These are phyloP conservation scores for Thalassiosira hispida DNA, from an alignment of 352 stramenopile species.

Conservation along the genomic window DNA sequence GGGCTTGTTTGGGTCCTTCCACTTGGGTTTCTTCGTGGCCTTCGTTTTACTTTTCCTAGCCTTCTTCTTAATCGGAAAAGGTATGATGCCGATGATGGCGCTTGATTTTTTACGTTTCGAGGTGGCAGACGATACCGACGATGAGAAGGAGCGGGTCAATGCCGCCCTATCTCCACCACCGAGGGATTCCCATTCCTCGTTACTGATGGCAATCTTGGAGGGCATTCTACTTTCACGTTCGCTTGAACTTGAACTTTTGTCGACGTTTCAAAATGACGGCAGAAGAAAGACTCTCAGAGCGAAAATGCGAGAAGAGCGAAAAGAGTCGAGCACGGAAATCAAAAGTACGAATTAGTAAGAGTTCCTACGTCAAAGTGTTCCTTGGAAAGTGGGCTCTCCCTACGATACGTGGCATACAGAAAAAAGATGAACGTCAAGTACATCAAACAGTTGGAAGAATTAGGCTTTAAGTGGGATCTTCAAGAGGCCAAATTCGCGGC, in stretches of 20 bases:
- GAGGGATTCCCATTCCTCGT: conserved; percentile 21
- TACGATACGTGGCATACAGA: too few species aligned
- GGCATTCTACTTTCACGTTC: conserved; percentile 5
- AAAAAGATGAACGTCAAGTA: too few species aligned
- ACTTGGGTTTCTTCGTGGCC: conserved; percentile 4
- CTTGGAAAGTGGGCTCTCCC: too few species aligned
- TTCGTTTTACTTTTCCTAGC: conserved; percentile 2
- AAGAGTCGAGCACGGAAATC: too few species aligned
- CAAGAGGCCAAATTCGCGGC: too few species aligned
- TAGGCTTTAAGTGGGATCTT: too few species aligned
- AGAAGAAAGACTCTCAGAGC: neutral
- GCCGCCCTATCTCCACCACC: neutral
- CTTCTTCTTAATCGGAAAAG: neutral
- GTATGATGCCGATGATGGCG: neutral
- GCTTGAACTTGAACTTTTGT: neutral
- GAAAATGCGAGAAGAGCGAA: neutral
- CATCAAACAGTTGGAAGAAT: too few species aligned
- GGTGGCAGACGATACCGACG: too few species aligned
- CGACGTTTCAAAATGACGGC: neutral
- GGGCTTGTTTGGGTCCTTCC: conserved; percentile 31
- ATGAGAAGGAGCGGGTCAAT: too few species aligned
- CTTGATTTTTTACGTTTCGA: neutral
- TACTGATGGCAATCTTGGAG: conserved; percentile 7
- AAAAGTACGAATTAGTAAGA: too few species aligned
- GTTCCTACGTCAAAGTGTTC: too few species aligned